A percentile compares a stretch with the other conserved stretches of the same genome.
Evolutionary conservation across 176 grass and related monocot species (phyloP).

Genomic region (Eleusine coracana): DNA sequence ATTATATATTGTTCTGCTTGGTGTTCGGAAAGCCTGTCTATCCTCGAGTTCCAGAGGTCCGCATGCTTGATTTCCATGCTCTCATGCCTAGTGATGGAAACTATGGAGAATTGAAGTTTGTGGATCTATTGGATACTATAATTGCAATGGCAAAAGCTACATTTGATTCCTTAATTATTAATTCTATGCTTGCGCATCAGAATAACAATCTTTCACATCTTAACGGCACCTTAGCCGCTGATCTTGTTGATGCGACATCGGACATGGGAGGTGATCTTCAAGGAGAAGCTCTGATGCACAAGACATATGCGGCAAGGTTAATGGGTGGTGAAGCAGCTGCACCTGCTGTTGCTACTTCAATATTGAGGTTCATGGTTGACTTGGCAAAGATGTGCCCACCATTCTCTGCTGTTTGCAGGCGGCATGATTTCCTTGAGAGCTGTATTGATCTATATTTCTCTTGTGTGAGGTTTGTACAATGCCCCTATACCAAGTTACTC

Average conservation of each 20-base stretch:
- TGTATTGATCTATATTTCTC: conserved; percentile 99
- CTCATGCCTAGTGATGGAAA: conserved; percentile 98
- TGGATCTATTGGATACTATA: conserved; percentile 91
- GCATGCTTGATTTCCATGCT: conserved; percentile 98
- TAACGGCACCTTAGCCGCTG: conserved; percentile 74
- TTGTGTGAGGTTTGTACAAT: conserved; percentile 82
- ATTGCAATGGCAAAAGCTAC: conserved; percentile 91
- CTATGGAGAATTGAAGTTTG: conserved; percentile 93
- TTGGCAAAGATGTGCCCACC: conserved; percentile 85
- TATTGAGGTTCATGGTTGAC: conserved; percentile 97
- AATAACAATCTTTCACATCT: conserved; percentile 89
- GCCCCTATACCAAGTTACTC: conserved; percentile 23
- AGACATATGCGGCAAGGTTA: conserved; percentile 96
- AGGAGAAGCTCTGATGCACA: conserved; percentile 97
- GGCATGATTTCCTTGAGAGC: conserved; percentile 84
- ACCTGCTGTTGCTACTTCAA: conserved; percentile 85
- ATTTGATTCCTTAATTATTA: conserved; percentile 84
- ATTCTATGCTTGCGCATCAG: conserved; percentile 94
- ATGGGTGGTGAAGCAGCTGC: conserved; percentile 97
- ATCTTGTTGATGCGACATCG: conserved; percentile 79
- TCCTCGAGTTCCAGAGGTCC: conserved; percentile 94
- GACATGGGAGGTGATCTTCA: conserved; percentile 86
- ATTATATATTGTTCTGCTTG: conserved; percentile 98
- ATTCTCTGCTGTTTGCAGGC: conserved; percentile 87
- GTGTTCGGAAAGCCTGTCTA: conserved; percentile 95